A percentile compares a stretch with the other conserved stretches of the same genome.
These are phyloP conservation scores for Arbutus unedo DNA, from an alignment of 148 eudicot genomes.

Conservation along the genomic window DNA sequence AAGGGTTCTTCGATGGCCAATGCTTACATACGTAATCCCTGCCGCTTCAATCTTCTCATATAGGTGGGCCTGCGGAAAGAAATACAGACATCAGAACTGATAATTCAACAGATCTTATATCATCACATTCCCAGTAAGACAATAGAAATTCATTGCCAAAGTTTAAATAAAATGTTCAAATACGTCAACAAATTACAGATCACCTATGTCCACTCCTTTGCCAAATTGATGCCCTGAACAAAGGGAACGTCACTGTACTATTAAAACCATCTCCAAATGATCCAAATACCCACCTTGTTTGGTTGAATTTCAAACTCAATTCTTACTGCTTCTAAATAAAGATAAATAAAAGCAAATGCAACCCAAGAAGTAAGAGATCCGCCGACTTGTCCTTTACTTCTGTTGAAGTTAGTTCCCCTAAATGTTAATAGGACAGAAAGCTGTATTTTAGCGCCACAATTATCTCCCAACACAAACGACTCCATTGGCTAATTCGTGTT, in stretches of 20 bases:
- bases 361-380: neutral
- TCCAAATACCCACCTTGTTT: neutral
- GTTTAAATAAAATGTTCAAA: neutral
- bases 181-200: neutral
- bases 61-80: conserved; percentile 62
- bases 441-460: neutral
- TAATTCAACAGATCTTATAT: neutral
- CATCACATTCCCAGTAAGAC: neutral
- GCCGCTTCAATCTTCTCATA: conserved; percentile 64
- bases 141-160: neutral
- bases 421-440: neutral
- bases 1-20: conserved; percentile 76
- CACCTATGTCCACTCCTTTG: neutral
- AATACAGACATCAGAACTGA: neutral
- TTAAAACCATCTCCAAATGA: neutral
- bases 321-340: neutral
- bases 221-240: neutral
- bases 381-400: neutral
- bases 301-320: neutral
- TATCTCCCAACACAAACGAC: neutral
- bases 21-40: conserved; percentile 71
- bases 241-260: neutral
- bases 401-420: neutral
- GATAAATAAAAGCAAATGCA: neutral
- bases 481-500: neutral